Percentiles rank a stretch among this genome's conserved stretches.
Evolutionary conservation across 768 basidiomycete species (phyloP).

Genomic region (Boletus sp.): DNA sequence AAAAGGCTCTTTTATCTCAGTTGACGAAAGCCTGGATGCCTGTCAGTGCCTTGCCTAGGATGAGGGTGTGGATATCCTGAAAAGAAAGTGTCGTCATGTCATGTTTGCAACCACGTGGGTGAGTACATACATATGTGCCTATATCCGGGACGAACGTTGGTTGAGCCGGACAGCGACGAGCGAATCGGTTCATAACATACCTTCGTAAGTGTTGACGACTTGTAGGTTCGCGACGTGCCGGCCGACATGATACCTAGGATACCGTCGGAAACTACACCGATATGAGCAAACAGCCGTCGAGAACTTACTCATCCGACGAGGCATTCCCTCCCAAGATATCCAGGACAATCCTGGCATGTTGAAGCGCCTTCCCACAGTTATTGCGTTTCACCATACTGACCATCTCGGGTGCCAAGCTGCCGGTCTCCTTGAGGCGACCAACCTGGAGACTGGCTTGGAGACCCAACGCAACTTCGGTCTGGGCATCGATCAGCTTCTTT

Average conservation of each 20-base stretch:
- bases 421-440: slow-evolving; percentile 82
- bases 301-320: slow-evolving; percentile 79
- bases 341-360: slow-evolving; percentile 74
- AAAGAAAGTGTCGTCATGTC: slow-evolving; percentile 10
- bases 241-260: slow-evolving; percentile 81
- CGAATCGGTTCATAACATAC: slow-evolving; percentile 33
- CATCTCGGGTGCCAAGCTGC: slow-evolving; percentile 82
- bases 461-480: slow-evolving; percentile 80
- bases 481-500: slow-evolving; percentile 94
- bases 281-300: background rate
- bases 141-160: background rate
- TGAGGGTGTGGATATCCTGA: slow-evolving; percentile 89
- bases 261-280: background rate
- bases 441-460: slow-evolving; percentile 73
- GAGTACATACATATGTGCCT: slow-evolving; percentile 57
- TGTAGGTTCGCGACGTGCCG: slow-evolving; percentile 93
- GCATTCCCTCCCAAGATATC: slow-evolving; percentile 96
- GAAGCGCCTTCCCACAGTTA: slow-evolving; percentile 90
- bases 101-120: background rate
- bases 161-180: background rate
- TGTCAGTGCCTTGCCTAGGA: slow-evolving; percentile 91
- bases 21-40: slow-evolving; percentile 82
- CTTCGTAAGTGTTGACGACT: slow-evolving; percentile 96
- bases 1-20: slow-evolving; percentile 24
- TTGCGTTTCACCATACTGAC: slow-evolving; percentile 93